Conservation (phyloP, 305 asterid species). For the Solanum hybrid region DNA sequence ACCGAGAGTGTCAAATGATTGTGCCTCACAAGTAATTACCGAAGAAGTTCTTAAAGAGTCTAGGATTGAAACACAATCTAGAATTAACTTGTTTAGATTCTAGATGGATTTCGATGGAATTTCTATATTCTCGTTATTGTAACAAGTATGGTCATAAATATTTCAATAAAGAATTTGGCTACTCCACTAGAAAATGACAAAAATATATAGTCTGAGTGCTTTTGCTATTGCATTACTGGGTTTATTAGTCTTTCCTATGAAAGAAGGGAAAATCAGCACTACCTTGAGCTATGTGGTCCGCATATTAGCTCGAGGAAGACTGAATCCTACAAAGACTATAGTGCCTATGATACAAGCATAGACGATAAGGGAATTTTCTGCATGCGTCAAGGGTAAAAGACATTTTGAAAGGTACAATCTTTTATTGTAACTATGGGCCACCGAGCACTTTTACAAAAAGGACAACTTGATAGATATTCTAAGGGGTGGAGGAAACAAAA, state of each 20-base stretch:
- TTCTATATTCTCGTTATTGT: background rate
- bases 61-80: background rate
- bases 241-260: background rate
- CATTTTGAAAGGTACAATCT: background rate
- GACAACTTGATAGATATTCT: background rate
- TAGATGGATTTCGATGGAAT: background rate
- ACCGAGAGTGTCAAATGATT: background rate
- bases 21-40: background rate
- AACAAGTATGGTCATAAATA: background rate
- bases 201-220: background rate
- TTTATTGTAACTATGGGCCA: background rate
- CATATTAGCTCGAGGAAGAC: background rate
- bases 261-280: background rate
- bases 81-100: too few species aligned
- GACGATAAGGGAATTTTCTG: background rate
- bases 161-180: too few species aligned
- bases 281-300: background rate
- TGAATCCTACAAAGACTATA: background rate
- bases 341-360: background rate
- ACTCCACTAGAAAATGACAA: background rate
- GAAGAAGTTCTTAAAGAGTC: too few species aligned
- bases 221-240: background rate
- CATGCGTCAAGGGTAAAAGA: background rate
- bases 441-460: background rate
- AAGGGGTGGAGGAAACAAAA: background rate